These are phyloP conservation scores for Solanum chilense DNA, from an alignment of 257 asterid species.

Conservation along the genomic window DNA sequence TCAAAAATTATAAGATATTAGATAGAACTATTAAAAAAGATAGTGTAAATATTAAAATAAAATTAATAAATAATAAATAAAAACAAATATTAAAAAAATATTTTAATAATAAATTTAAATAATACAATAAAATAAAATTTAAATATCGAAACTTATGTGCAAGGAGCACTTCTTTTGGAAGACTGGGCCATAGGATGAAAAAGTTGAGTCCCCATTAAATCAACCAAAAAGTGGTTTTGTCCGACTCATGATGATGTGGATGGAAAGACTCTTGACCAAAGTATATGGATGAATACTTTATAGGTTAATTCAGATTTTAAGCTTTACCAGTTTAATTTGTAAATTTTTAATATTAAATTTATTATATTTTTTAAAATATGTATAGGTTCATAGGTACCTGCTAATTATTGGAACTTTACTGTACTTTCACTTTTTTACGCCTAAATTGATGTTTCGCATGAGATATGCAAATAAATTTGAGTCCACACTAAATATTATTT, in stretches of 20 bases:
- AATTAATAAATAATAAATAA: no score
- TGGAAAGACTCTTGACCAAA: not conserved
- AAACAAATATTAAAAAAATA: no score
- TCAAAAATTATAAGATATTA: rapidly evolving
- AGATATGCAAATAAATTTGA: rapidly evolving
- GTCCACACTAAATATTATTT: not conserved
- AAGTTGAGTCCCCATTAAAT: constrained; percentile 8
- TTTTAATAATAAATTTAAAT: no score
- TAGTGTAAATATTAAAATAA: no score
- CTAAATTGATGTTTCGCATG: not conserved
- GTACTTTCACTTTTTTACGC: not conserved
- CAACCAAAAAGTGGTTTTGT: constrained; percentile 17
- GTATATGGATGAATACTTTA: not conserved
- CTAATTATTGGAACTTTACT: not conserved
- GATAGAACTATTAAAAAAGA: no score
- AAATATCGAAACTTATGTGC: no score
- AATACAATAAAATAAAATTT: no score
- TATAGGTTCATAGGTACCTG: not conserved
- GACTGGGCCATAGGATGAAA: constrained; percentile 29
- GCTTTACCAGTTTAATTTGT: not conserved
- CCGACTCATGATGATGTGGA: constrained; percentile 45
- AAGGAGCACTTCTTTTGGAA: constrained; percentile 7
- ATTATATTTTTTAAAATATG: not conserved
- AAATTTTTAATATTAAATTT: not conserved
- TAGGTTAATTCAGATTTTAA: not conserved